These are phyloP conservation scores for Plectosphaerella plurivora DNA, from an alignment of 2,329 filamentous ascomycete species.

Conservation along the genomic window DNA sequence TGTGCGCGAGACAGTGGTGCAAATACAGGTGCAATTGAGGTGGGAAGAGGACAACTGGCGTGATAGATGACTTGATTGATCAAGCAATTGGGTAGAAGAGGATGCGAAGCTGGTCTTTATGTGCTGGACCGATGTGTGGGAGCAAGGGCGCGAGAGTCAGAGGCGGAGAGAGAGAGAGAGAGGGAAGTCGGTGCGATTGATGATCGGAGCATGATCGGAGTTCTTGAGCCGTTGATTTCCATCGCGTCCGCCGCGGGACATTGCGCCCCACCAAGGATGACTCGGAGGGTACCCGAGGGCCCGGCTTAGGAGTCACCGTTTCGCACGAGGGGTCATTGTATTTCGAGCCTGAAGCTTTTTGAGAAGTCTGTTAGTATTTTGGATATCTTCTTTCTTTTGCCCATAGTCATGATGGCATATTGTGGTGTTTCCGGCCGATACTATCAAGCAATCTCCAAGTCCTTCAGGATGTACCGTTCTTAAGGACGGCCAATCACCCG, in stretches of 20 bases:
- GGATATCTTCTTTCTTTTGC: no score
- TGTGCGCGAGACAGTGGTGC: background rate
- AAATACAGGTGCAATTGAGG: background rate
- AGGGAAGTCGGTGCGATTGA: no score
- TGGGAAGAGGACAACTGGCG: background rate
- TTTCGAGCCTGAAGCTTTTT: no score
- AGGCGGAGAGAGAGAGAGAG: constrained; percentile 1
- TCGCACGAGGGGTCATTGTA: no score
- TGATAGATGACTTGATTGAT: background rate
- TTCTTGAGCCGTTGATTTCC: constrained; percentile 13
- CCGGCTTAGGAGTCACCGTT: no score
- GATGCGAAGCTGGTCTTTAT: background rate
- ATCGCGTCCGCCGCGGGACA: constrained; percentile 1
- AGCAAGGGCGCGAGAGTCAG: constrained; percentile 1
- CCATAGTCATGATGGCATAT: no score
- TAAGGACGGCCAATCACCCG: no score
- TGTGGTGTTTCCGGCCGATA: no score
- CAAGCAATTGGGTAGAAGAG: background rate
- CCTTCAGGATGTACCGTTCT: no score
- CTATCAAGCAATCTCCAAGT: background rate
- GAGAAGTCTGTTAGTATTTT: no score
- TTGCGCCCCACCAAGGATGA: no score
- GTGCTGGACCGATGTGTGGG: background rate
- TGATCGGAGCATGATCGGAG: constrained; percentile 23
- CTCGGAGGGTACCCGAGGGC: no score